These are phyloP conservation scores for Plantago ovata DNA, from an alignment of 257 asterid species.

Conservation along the genomic window DNA sequence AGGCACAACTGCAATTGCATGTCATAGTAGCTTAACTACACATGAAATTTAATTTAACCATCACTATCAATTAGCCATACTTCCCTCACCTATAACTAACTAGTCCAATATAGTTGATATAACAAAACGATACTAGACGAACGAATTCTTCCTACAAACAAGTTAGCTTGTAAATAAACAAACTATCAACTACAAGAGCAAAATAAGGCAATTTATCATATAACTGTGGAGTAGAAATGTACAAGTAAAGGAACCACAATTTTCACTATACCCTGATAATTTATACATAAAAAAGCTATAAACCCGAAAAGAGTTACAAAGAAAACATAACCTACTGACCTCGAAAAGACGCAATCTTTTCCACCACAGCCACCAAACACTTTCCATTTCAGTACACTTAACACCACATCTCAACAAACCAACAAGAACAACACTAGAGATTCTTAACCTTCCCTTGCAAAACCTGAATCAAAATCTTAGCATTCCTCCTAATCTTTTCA, in stretches of 20 bases:
- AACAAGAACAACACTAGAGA: conserved; percentile 24
- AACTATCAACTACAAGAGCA: conserved; percentile 18
- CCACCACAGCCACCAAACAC: neutral
- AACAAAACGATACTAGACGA: neutral
- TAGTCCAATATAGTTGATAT: neutral
- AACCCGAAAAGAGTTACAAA: conserved; percentile 23
- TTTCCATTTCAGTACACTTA: neutral
- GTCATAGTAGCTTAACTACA: neutral
- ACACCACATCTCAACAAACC: conserved; percentile 2
- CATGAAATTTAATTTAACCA: neutral
- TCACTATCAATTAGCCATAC: neutral
- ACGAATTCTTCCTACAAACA: conserved; percentile 12
- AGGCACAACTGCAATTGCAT: neutral
- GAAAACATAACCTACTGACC: conserved; percentile 27
- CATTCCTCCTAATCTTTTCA: conserved; percentile 79
- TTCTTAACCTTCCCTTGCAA: conserved; percentile 52
- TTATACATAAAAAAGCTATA: conserved; percentile 30
- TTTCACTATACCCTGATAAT: conserved; percentile 31
- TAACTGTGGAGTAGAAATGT: conserved; percentile 27
- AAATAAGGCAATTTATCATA: conserved; percentile 16
- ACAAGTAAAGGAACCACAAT: conserved; percentile 35
- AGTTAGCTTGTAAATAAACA: conserved; percentile 10
- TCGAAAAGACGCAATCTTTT: conserved; percentile 26
- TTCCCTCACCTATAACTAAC: neutral
- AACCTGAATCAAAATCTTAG: conserved; percentile 65